Conservation (phyloP, 257 asterid genomes). For the Gentiana macrophylla region DNA sequence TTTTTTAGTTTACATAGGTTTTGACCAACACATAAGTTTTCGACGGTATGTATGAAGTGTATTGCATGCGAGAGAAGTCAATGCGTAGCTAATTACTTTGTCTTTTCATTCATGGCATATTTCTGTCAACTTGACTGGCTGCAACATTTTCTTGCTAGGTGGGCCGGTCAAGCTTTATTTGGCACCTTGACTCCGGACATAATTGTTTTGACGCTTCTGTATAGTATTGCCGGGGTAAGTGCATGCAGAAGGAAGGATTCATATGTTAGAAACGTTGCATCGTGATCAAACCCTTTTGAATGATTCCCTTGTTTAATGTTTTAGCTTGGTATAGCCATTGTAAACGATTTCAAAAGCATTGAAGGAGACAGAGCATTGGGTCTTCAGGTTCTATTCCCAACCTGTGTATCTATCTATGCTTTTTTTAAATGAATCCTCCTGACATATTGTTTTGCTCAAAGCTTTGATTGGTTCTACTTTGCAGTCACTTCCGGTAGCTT, state of each 20-base stretch:
- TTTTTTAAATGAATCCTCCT: background rate
- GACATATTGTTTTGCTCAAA: background rate
- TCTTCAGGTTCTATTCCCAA: slow-evolving; percentile 52
- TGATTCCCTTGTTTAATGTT: slow-evolving; percentile 9
- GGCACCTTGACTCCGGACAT: slow-evolving; percentile 88
- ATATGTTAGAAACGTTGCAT: background rate
- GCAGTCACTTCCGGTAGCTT: slow-evolving; percentile 96
- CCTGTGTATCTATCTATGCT: background rate
- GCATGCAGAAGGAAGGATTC: slow-evolving; percentile 2
- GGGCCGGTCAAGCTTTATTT: slow-evolving; percentile 99
- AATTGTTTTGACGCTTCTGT: slow-evolving; percentile 72
- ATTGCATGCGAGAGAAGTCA: background rate
- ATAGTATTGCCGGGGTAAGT: slow-evolving; percentile 90
- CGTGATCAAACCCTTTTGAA: background rate
- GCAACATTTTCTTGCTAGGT: slow-evolving; percentile 33
- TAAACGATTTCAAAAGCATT: slow-evolving; percentile 89
- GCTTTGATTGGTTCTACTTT: slow-evolving; percentile 8
- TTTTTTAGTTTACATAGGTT: too few species aligned
- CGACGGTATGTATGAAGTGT: background rate
- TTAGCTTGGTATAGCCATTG: slow-evolving; percentile 93
- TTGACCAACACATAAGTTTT: too few species aligned
- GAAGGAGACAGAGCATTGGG: slow-evolving; percentile 96
- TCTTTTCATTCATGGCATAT: background rate
- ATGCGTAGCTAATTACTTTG: background rate
- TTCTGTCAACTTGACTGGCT: slow-evolving; percentile 14